phyloP scores from a whole-genome alignment of 192 early-diverging fungal species.

The Gigaspora rosea region DNA sequence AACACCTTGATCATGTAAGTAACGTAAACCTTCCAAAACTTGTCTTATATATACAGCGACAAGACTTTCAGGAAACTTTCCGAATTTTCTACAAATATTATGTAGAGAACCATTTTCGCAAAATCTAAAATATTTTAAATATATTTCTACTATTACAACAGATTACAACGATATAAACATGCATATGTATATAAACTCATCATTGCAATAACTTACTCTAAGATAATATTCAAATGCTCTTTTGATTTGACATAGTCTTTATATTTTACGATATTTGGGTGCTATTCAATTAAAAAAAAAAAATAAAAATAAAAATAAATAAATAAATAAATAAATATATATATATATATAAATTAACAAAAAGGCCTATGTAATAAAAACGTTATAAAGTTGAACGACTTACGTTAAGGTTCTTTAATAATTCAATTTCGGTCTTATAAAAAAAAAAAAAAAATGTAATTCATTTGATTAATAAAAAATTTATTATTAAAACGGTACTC shows the following conservation, averaged over 20 bases:
- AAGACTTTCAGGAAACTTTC: slow-evolving; percentile 69
- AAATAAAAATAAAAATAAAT: slow-evolving; percentile 14
- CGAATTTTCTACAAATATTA: slow-evolving; percentile 70
- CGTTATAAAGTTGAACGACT: background rate
- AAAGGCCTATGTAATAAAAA: background rate
- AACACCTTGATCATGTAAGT: slow-evolving; percentile 83
- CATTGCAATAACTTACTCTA: slow-evolving; percentile 66
- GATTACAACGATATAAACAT: background rate
- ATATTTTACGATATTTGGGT: slow-evolving; percentile 69
- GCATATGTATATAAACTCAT: background rate
- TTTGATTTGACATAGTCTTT: slow-evolving; percentile 76
- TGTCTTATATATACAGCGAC: slow-evolving; percentile 79
- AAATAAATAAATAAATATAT: background rate
- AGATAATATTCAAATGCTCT: slow-evolving; percentile 76
- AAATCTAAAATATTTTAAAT: slow-evolving; percentile 40
- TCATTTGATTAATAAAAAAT: background rate
- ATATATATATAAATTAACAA: background rate
- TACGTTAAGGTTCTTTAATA: slow-evolving; percentile 53
- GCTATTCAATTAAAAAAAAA: slow-evolving; percentile 37
- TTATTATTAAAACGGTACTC: background rate
- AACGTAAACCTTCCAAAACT: slow-evolving; percentile 82
- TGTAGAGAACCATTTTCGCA: slow-evolving; percentile 77
- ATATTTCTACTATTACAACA: background rate
- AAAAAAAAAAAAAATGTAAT: slow-evolving; percentile 23
- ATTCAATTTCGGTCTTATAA: slow-evolving; percentile 53